Conservation (phyloP, 2,329 filamentous ascomycete species). For the Clonostachys byssicola region DNA sequence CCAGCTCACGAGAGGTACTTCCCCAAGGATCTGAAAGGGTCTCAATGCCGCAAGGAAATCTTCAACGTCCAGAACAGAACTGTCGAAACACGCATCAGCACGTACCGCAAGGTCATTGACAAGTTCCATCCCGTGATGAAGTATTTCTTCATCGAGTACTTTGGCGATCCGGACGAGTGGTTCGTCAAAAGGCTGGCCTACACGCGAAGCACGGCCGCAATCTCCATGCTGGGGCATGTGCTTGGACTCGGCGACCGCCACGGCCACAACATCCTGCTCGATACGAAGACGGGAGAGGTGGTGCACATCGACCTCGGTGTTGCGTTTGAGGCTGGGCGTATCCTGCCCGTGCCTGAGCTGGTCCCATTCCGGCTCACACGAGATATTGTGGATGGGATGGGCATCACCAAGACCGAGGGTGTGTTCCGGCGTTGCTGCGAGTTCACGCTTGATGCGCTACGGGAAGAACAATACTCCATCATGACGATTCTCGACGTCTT, state of each 20-base stretch:
- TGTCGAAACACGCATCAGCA: slow-evolving; percentile 65
- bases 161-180: slow-evolving; percentile 93
- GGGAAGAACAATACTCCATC: slow-evolving; percentile 94
- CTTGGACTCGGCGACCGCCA: slow-evolving; percentile 92
- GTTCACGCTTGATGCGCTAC: slow-evolving; percentile 89
- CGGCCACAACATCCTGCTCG: slow-evolving; percentile 93
- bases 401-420: slow-evolving; percentile 89
- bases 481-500: slow-evolving; percentile 98
- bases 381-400: slow-evolving; percentile 96
- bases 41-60: slow-evolving; percentile 76
- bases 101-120: slow-evolving; percentile 74
- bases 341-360: slow-evolving; percentile 92
- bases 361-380: slow-evolving; percentile 93
- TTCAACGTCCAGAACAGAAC: slow-evolving; percentile 65
- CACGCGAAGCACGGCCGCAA: slow-evolving; percentile 86
- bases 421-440: slow-evolving; percentile 98
- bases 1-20: slow-evolving; percentile 85
- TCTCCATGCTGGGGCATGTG: slow-evolving; percentile 91
- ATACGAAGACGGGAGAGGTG: slow-evolving; percentile 84
- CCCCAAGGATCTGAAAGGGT: slow-evolving; percentile 76
- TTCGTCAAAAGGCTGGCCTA: slow-evolving; percentile 87
- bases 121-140: slow-evolving; percentile 90
- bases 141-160: slow-evolving; percentile 96
- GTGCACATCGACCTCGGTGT: slow-evolving; percentile 97
- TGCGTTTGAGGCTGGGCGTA: slow-evolving; percentile 91